phyloP scores from a whole-genome alignment of 2,329 filamentous ascomycete species.

The Ophiostoma sp. region DNA sequence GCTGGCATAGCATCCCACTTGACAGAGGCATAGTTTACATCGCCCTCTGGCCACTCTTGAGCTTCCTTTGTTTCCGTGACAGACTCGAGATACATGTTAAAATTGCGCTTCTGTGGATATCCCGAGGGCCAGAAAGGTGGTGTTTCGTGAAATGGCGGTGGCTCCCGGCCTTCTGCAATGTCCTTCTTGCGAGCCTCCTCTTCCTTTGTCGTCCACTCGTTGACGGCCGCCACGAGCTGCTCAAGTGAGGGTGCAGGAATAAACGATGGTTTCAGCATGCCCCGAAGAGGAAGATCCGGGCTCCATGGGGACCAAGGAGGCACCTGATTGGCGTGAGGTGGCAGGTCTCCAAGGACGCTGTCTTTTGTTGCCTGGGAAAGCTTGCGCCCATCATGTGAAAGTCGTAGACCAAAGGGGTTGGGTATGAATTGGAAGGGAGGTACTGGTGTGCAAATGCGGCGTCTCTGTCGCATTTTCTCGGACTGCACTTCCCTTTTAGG shows the following conservation, averaged over 20 bases:
- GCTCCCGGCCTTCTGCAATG: not conserved
- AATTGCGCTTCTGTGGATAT: not conserved
- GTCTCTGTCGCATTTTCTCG: not conserved
- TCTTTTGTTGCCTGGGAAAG: no score
- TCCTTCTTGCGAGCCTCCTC: not conserved
- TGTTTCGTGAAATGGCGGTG: constrained; percentile 3
- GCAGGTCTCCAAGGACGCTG: not conserved
- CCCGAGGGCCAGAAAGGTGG: not conserved
- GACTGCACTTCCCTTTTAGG: not conserved
- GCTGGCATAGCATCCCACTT: constrained; percentile 3
- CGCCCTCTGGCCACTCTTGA: not conserved
- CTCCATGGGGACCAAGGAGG: constrained; percentile 1
- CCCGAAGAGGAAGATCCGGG: not conserved
- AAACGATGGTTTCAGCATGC: not conserved
- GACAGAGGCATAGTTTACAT: not conserved
- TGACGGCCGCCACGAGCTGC: not conserved
- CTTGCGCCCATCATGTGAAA: not conserved
- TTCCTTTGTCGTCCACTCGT: not conserved
- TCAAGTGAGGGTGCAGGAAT: constrained; percentile 1
- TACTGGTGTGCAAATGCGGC: not conserved
- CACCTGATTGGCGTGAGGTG: not conserved
- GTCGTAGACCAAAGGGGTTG: constrained; percentile 2
- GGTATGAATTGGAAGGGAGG: not conserved
- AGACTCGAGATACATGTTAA: constrained; percentile 2
- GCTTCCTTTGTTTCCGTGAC: not conserved